Evolutionary conservation across 2,329 filamentous ascomycete genomes (phyloP), one percentile per base, ranked within the genome.

Genomic region (Ophiostoma quercus): DNA sequence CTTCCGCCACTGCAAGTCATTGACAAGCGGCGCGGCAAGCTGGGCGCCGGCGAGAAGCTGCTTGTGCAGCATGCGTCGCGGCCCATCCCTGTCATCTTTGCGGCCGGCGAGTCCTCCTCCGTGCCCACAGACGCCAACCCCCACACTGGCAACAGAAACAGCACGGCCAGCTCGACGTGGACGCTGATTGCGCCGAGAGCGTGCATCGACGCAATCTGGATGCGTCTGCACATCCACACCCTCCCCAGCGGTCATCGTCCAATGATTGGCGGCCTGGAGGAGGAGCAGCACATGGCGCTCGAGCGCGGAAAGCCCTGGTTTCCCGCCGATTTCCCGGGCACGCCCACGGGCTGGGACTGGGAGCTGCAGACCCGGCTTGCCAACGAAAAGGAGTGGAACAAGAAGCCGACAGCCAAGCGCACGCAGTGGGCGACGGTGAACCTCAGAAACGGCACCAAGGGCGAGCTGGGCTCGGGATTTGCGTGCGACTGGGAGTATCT

Each of bases 101-200:
- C 92, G 4, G 84, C 70, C 14, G 65, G 57, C 16, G 62, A 34
- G 2, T 47, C 68, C 0, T 47, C 72, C 0, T 32, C 70, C 11
- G 62, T 70, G 1, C 67, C 70, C 0, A 60, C 67, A 1, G 32
- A 22, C 1, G 69, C 70, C 25, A 43, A 1, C 22, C 66, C 69
- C 12, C 88, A 90, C 66, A 90, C 90, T 0, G 0, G 29, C 2
- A 47, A 51, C 67, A 29, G 62, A 22, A 43, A n/a, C 62, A 66
- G 34, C n/a, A 19, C 69, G n/a, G 29, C 67, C 19, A 71, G 69
- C 39, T 32, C 69, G 1, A 69, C 69, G 6, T 98, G 93, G 92
- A 95, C 89, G 0, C 77, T 98, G 1, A 82, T 98, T 32, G 84
- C 95, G 2, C 95, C 95, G 0, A 97, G 94, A 92, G 93, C 92